Evolutionary conservation across 345 rosid genomes (phyloP).

Genomic region (Bretschneidera sinensis): DNA sequence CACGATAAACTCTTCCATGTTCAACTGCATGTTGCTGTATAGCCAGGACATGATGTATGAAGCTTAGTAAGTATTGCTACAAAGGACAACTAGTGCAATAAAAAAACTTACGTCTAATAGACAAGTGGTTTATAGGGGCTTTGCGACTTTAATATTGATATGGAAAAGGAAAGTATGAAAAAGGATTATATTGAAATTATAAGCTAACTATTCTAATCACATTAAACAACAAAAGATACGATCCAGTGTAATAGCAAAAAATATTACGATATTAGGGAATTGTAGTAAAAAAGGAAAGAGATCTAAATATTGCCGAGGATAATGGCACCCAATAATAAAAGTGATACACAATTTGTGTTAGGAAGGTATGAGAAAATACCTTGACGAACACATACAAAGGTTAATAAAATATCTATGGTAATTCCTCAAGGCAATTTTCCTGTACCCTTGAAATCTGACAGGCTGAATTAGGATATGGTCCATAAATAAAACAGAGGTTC

Average conservation of each 20-base stretch:
- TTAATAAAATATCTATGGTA: too few species aligned
- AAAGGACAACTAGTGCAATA: background rate
- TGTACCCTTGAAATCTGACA: too few species aligned
- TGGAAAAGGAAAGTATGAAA: background rate
- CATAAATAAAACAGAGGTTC: too few species aligned
- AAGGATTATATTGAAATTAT: background rate
- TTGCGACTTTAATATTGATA: background rate
- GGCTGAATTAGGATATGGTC: too few species aligned
- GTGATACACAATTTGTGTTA: background rate
- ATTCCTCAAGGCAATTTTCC: too few species aligned
- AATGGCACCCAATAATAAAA: background rate
- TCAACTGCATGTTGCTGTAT: conserved; percentile 44
- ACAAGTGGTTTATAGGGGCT: background rate
- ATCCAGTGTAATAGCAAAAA: too few species aligned
- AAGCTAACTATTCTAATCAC: too few species aligned
- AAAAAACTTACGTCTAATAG: background rate
- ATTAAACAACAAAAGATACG: too few species aligned
- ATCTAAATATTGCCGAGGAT: too few species aligned
- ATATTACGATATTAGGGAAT: too few species aligned
- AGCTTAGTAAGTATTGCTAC: background rate
- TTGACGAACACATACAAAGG: too few species aligned
- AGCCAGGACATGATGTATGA: conserved; percentile 12
- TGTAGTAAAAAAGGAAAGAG: too few species aligned
- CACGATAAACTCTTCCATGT: conserved; percentile 55
- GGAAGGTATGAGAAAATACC: background rate